These are phyloP conservation scores for Pleurostoma richardsiae DNA, from an alignment of 2,329 filamentous ascomycete genomes.

Conservation along the genomic window DNA sequence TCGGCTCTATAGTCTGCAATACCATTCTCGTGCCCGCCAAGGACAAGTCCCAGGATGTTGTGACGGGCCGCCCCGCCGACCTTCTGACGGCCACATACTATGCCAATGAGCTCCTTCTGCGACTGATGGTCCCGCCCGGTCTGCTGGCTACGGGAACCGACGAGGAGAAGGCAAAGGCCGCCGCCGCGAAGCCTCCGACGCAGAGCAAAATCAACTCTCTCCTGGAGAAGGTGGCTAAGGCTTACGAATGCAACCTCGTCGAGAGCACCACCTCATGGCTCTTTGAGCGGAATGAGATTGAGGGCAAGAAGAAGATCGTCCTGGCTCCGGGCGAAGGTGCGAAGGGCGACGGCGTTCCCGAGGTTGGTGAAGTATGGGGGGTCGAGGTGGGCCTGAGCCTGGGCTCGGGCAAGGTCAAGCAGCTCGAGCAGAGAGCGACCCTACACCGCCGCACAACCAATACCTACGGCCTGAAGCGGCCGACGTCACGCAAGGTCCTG, in stretches of 20 bases:
- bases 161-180: conserved; percentile 92
- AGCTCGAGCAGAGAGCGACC: conserved; percentile 78
- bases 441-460: conserved; percentile 89
- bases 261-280: conserved; percentile 98
- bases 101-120: conserved; percentile 88
- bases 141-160: conserved; percentile 77
- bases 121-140: conserved; percentile 88
- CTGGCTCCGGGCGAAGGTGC: conserved; percentile 78
- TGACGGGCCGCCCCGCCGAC: conserved; percentile 78
- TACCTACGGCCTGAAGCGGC: conserved; percentile 90
- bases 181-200: conserved; percentile 73
- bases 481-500: conserved; percentile 84
- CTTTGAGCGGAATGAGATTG: conserved; percentile 96
- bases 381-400: conserved; percentile 92
- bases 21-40: conserved; percentile 69
- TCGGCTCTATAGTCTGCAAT: conserved; percentile 93
- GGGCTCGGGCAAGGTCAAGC: conserved; percentile 93
- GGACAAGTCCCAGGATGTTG: conserved; percentile 55
- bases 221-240: conserved; percentile 86
- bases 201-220: conserved; percentile 83
- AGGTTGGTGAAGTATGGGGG: conserved; percentile 93
- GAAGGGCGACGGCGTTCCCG: conserved; percentile 85
- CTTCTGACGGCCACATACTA: conserved; percentile 88
- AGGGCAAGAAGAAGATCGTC: conserved; percentile 97
- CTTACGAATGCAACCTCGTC: conserved; percentile 86